Base-by-base conservation (phyloP, 345 rosid species). In the Moricandia moricandioides region DNA sequence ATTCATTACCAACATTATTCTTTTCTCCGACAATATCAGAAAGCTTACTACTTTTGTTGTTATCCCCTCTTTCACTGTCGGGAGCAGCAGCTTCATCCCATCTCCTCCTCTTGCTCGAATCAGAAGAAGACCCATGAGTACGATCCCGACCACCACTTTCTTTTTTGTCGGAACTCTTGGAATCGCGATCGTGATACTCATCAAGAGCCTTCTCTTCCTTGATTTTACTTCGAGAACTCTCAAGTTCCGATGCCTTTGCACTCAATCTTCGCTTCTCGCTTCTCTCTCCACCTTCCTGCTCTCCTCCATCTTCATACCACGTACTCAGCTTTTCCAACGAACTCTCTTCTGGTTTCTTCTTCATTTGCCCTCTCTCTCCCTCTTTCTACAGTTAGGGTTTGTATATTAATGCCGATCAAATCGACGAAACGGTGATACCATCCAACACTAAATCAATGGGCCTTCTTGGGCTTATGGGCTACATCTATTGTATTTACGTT, bases 281-380 rank as follows among this genome's bases (percentile, higher is more conserved):
- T 21, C 24, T 21, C 24, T 21, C 24, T 21, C 24, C 89, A 65
- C 82, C 88, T 17, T 91, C 98, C 9, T 78, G 80, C 39, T 94
- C 97, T 21, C 24, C 24, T 67, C 97, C 96, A 61, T 94, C 98
- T 84, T 94, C 88, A 72, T 94, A 92, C 90, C 90, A 88, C 79
- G 86, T 91, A 69, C 95, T 94, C 67, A 91, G 67, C 81, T 86
- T 86, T 34, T 94, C 97, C 84, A 94, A 79, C 78, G 96, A 86
- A 72, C 97, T 89, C 78, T 94, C 97, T 84, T 94, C 98, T 73
- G 82, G 93, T 64, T 87, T 91, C 82, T 79, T 92, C 91, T 88
- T 94, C 74, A 82, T 30, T 81, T 29, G 4, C 1, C 13, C 57
- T 18, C 57, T 18, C 3, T 4, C 2, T 21, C 60, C 65, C 34